phyloP scores from a whole-genome alignment of 2,329 filamentous ascomycete genomes.

The Fusarium sp. region DNA sequence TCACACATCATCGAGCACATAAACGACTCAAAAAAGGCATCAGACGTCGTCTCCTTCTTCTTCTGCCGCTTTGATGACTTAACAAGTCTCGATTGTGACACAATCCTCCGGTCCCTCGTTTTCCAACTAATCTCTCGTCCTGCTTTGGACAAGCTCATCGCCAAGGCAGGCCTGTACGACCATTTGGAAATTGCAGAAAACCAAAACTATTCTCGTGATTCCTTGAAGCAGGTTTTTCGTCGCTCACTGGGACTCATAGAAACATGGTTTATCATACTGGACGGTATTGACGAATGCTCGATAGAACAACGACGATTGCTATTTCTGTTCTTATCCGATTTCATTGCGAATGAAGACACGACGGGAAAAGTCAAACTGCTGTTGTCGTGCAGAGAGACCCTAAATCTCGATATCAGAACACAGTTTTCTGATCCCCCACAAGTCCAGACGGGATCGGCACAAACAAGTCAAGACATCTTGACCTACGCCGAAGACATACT shows the following conservation, averaged over 20 bases:
- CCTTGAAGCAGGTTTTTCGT: not conserved
- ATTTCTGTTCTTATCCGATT: not conserved
- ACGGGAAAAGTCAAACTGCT: not conserved
- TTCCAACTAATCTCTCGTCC: not conserved
- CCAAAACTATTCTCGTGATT: not conserved
- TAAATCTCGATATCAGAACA: not conserved
- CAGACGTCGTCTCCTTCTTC: not conserved
- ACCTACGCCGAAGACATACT: not conserved
- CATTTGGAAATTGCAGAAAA: not conserved
- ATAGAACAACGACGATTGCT: not conserved
- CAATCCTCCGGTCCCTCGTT: not conserved
- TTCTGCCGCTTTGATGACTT: not conserved
- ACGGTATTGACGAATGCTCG: not conserved
- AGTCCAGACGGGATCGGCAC: not conserved
- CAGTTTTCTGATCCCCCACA: not conserved
- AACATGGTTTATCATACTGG: not conserved
- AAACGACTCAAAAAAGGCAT: not conserved
- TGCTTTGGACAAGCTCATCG: not conserved
- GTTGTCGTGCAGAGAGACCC: not conserved
- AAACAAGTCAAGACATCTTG: not conserved
- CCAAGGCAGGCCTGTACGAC: not conserved
- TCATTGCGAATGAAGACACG: not conserved
- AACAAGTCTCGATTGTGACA: not conserved
- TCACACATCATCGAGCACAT: not conserved
- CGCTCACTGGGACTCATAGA: not conserved